A percentile compares a stretch with the other conserved stretches of the same genome.
Conservation (phyloP, 768 basidiomycete species). For the Suillus spraguei region DNA sequence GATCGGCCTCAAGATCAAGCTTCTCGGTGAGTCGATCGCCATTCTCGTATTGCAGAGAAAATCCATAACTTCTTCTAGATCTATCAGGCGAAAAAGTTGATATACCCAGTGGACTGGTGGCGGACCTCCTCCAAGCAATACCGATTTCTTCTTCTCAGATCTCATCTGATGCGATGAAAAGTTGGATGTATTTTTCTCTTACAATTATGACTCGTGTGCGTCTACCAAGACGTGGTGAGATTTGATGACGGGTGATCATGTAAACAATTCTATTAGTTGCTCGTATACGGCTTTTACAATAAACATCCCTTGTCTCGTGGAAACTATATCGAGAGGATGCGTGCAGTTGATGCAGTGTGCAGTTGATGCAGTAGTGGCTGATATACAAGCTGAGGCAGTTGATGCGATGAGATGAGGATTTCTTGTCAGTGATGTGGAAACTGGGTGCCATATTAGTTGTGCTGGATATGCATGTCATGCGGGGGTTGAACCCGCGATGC, state of each 20-base stretch:
- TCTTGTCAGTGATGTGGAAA: slow-evolving; percentile 22
- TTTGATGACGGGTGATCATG: slow-evolving; percentile 19
- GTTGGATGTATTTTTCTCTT: slow-evolving; percentile 16
- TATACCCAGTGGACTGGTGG: slow-evolving; percentile 76
- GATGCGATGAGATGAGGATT: slow-evolving; percentile 26
- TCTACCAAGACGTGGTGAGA: slow-evolving; percentile 16
- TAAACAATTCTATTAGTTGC: slow-evolving; percentile 25
- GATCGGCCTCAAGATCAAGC: slow-evolving; percentile 89
- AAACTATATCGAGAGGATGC: slow-evolving; percentile 22
- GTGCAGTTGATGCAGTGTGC: slow-evolving; percentile 71
- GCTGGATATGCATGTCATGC: slow-evolving; percentile 40
- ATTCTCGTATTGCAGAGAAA: background rate
- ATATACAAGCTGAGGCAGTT: slow-evolving; percentile 27
- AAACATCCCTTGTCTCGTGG: slow-evolving; percentile 18
- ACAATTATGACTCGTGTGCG: slow-evolving; percentile 14
- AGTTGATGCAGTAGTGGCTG: slow-evolving; percentile 55
- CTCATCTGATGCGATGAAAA: slow-evolving; percentile 31
- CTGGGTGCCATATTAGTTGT: slow-evolving; percentile 11
- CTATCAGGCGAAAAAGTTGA: slow-evolving; percentile 88
- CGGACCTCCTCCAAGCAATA: slow-evolving; percentile 80
- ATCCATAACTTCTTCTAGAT: slow-evolving; percentile 49
- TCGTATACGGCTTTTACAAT: slow-evolving; percentile 26
- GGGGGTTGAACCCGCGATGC: slow-evolving; percentile 87
- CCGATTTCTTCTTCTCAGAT: slow-evolving; percentile 88
- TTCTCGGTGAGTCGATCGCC: slow-evolving; percentile 60